phyloP scores from a whole-genome alignment of 2,329 filamentous ascomycete species.

The Tolypocladium sp. region DNA sequence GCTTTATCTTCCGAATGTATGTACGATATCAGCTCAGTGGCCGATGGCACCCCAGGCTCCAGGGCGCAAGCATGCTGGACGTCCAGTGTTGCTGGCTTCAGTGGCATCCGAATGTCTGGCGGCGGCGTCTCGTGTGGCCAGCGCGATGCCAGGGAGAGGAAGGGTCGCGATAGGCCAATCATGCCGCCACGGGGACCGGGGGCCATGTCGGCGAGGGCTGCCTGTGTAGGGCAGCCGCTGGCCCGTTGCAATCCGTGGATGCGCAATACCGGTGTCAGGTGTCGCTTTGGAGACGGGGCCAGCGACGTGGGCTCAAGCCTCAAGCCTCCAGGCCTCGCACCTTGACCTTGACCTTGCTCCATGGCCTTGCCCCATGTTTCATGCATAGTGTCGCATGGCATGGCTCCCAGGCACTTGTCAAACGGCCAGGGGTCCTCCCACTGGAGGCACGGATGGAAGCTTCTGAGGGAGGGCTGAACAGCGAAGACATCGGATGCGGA shows the following conservation, averaged over 20 bases:
- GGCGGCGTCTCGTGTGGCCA: neutral
- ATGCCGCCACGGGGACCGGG: neutral
- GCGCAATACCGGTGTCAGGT: neutral
- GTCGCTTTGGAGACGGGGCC: neutral
- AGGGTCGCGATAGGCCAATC: conserved; percentile 1
- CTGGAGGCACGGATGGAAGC: neutral
- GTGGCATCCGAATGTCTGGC: neutral
- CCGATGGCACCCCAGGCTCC: neutral
- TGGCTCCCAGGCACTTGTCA: conserved; percentile 4
- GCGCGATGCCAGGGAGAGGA: conserved; percentile 1
- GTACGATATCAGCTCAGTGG: neutral
- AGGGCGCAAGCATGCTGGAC: neutral
- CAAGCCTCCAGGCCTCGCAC: neutral
- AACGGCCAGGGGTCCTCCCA: neutral
- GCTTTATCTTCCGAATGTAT: conserved; percentile 1
- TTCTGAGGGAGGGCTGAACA: neutral
- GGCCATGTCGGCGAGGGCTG: neutral
- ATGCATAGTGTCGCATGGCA: conserved; percentile 2
- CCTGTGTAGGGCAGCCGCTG: neutral
- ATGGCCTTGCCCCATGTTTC: conserved; percentile 4
- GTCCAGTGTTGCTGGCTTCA: neutral
- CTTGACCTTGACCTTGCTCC: neutral
- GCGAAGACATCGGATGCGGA: neutral
- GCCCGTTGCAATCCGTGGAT: neutral
- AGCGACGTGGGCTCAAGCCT: neutral